Evolutionary conservation across 208 protist genomes (phyloP).

Genomic region (Angomonas deanei): DNA sequence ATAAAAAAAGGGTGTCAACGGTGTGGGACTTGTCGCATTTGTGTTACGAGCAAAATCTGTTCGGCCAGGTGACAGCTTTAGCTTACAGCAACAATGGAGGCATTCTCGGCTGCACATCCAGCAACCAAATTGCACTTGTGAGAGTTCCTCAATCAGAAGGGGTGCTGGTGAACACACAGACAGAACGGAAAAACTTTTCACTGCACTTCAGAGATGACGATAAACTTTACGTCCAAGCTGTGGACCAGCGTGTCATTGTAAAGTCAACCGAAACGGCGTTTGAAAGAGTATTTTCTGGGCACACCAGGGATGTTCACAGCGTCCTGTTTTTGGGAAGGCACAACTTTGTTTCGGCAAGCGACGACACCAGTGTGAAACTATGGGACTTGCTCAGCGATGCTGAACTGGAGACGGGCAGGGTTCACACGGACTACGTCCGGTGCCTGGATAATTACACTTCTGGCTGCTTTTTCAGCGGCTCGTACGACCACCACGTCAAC

Average conservation of each 20-base stretch:
- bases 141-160: conserved; percentile 71
- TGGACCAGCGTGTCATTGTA: conserved; percentile 72
- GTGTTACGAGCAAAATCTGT: conserved; percentile 86
- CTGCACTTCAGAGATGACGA: conserved; percentile 76
- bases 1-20: conserved; percentile 45
- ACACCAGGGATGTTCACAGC: conserved; percentile 69
- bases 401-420: conserved; percentile 34
- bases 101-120: conserved; percentile 59
- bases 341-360: conserved; percentile 77
- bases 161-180: conserved; percentile 78
- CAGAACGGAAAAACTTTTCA: conserved; percentile 64
- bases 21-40: conserved; percentile 72
- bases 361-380: conserved; percentile 78
- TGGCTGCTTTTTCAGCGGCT: conserved; percentile 74
- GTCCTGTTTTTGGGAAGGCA: conserved; percentile 66
- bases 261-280: conserved; percentile 80
- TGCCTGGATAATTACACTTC: conserved; percentile 48
- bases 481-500: conserved; percentile 78
- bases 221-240: conserved; percentile 68
- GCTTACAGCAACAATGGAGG: conserved; percentile 58
- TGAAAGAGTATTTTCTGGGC: conserved; percentile 68
- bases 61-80: conserved; percentile 68
- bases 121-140: conserved; percentile 75
- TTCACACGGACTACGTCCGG: conserved; percentile 85
- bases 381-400: conserved; percentile 74